Base-by-base conservation (phyloP, 2,329 filamentous ascomycete genomes). In the Penicillium sp. region DNA sequence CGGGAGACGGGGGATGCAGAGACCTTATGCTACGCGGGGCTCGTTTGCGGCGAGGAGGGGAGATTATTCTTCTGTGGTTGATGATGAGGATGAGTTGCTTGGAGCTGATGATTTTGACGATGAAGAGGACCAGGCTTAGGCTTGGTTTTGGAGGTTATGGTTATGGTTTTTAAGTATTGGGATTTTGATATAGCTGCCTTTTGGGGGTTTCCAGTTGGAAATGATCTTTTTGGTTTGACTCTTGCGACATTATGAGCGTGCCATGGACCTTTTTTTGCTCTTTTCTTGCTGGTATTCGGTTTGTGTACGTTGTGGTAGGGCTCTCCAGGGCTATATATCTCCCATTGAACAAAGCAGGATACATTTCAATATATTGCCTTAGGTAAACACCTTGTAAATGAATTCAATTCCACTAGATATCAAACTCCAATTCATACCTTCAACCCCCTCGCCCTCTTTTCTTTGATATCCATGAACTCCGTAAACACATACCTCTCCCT, bases 21-120 rank as follows among this genome's bases (percentile, higher is more conserved):
- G 85, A 53, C 82, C 84, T 49, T 98, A 94, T 67, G 93, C 89
- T 15, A 95, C 87, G 43, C 77, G 94, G 52, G 87, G 87, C 62
- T 91, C 87, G 53, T 98, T 98, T 71, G 86, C 89, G 5, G 80
- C 89, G 49, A 85, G 88, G 1, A 80, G 87, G 49, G 84, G 86
- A n/a, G 88, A 95, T 68, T 97, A 97, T 68, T 81, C 84, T 15
- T 79, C 85, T 61, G 88, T 95, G 45, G 89, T 95, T 61, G 87
- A 93, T 44, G 93, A 97, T 65, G 93, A 97, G 67, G 91, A 91
- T 43, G 91, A 97, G 74, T 73, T 98, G 58, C 72, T 98, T 32
- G 93, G 93, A 1, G 62, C 61, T 1, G 91, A 96, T 59, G 90
- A 95, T 52, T 89, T 88, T 58, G 91, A 96, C 58, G 91, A 96